Base-by-base conservation (phyloP, 352 stramenopile species). In the Globisporangium cylindrosporum region DNA sequence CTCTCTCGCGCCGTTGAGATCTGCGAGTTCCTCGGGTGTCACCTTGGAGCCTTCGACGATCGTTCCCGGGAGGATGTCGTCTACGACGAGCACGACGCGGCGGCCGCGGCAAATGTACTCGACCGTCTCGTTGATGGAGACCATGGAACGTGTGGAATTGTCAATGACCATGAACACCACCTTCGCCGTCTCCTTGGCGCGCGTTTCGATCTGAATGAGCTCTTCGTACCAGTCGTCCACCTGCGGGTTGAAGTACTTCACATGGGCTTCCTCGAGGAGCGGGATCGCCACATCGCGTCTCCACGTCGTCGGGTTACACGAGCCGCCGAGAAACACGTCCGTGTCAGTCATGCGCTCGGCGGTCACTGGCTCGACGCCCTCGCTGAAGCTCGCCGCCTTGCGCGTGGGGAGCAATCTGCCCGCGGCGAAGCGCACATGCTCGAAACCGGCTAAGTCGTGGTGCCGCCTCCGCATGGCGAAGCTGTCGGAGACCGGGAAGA, bases 291-390 rank as follows among this genome's bases (percentile, higher is more conserved):
- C 70, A 49, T 97, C 90, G 15, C 72, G 74, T 20, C 91, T 77
- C 91, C 91, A 97, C 4, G 84, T 96, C 64, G 91, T 97, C 36
- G 91, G 90, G 72, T 96, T 96, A 70, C 91, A 97, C 8, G 88
- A 94, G 1, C 90, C 91, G 6, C 81, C 90, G 9, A 95, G 81
- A 69, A 97, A 95, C 7, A 96, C 75, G 66, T 87, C 84, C 20
- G 86, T 77, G 60, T 85, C 75, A 12, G 70, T 41, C 12, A 74
- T 56, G 36, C 71, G 76, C 62, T 81, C 67, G 56, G 63, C 70
- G 7, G 68, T 73, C 12, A 22, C 22, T 1, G 76, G 79, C 69
- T 82, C 76, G 15, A 86, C 57, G 18, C 72, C 80, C 51, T 86
- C 74, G 57, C 74, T 84, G 60, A 88, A 86, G 72, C 78, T 88